Conservation (phyloP, 441 rosid genomes). For the Euphorbia schlechtendalii region DNA sequence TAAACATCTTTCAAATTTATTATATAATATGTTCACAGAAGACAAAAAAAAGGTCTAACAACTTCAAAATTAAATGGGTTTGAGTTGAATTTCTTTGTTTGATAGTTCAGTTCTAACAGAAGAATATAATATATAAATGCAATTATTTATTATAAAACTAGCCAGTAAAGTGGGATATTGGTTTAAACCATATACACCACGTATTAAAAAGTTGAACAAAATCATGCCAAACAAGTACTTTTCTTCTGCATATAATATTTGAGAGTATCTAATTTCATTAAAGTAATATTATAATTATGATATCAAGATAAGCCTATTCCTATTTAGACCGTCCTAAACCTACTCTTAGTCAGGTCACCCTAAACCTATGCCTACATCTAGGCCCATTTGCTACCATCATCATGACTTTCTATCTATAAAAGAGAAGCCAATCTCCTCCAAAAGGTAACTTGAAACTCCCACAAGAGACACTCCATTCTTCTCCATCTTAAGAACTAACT, state of each 20-base stretch:
- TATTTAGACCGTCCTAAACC: too few species aligned
- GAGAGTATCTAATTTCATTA: too few species aligned
- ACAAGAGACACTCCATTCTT: too few species aligned
- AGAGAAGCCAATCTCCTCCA: too few species aligned
- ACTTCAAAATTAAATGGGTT: constrained; percentile 9
- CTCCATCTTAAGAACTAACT: too few species aligned
- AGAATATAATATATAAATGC: neutral
- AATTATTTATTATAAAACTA: neutral
- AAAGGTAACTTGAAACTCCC: too few species aligned
- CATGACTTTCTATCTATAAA: too few species aligned
- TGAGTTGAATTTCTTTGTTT: constrained; percentile 1
- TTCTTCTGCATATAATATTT: neutral
- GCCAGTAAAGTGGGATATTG: neutral
- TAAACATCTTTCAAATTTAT: neutral
- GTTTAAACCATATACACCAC: neutral
- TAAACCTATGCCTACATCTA: too few species aligned
- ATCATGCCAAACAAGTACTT: neutral
- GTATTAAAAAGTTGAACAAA: neutral
- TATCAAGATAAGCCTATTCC: too few species aligned
- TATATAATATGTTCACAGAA: neutral
- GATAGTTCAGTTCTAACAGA: constrained; percentile 25
- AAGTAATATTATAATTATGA: too few species aligned
- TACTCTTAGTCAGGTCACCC: too few species aligned
- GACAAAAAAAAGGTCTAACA: neutral
- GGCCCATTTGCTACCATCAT: too few species aligned